A percentile compares a stretch with the other conserved stretches of the same genome.
These are phyloP conservation scores for Rubia tinctorum DNA, from an alignment of 305 asterid genomes.

Conservation along the genomic window DNA sequence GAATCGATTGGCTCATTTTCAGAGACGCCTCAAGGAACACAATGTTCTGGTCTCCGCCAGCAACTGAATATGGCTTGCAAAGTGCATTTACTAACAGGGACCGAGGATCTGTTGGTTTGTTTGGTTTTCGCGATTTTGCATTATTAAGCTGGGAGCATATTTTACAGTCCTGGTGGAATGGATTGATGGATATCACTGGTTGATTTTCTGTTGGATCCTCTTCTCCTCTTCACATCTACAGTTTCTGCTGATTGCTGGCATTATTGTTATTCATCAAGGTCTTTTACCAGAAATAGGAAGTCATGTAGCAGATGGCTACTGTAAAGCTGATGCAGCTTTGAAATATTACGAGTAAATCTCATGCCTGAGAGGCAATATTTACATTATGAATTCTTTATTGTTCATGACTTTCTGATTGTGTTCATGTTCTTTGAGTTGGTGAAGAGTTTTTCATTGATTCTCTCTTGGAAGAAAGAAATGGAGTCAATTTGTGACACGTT, in stretches of 20 bases:
- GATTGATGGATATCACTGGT: slow-evolving; percentile 7
- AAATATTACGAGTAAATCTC: slow-evolving; percentile 26
- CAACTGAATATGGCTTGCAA: slow-evolving; percentile 28
- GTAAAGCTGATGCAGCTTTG: slow-evolving; percentile 33
- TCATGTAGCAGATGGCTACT: slow-evolving; percentile 31
- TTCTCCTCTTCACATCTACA: neutral
- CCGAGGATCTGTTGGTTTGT: slow-evolving; percentile 8
- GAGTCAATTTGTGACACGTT: neutral
- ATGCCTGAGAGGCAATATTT: slow-evolving; percentile 22
- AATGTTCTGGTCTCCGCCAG: slow-evolving; percentile 88
- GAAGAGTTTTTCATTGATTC: neutral
- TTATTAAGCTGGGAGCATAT: slow-evolving; percentile 9
- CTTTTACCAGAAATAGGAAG: slow-evolving; percentile 19
- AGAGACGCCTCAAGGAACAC: slow-evolving; percentile 79
- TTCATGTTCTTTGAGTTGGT: neutral
- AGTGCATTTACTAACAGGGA: neutral
- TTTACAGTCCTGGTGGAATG: slow-evolving; percentile 10
- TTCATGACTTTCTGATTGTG: neutral
- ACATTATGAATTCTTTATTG: slow-evolving; percentile 3
- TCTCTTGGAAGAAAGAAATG: neutral
- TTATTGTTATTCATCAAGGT: slow-evolving; percentile 19
- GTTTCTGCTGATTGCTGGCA: slow-evolving; percentile 14
- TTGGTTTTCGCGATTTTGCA: slow-evolving; percentile 10
- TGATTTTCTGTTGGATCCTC: slow-evolving; percentile 17
- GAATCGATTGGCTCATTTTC: slow-evolving; percentile 79